Conservation (phyloP, 345 rosid species). For the Citrus reticulata region DNA sequence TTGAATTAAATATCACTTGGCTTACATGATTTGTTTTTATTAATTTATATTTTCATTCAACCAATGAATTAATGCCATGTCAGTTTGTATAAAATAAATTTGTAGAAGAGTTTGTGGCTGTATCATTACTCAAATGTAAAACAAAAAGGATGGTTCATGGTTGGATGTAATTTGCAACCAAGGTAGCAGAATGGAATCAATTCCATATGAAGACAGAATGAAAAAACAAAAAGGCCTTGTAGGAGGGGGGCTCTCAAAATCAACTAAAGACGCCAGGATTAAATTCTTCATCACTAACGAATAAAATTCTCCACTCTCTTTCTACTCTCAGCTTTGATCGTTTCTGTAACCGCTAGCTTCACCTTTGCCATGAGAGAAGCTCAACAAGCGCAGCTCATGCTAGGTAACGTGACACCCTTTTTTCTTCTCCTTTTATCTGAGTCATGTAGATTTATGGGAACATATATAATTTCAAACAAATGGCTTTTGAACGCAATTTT, state of each 20-base stretch:
- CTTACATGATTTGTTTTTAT: no score
- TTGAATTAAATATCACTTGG: no score
- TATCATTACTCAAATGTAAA: background rate
- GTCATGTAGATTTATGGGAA: background rate
- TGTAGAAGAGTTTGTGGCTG: no score
- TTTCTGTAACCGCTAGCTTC: background rate
- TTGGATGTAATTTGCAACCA: background rate
- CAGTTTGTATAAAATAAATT: no score
- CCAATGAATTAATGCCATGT: no score
- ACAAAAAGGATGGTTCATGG: background rate
- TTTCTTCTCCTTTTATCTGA: background rate
- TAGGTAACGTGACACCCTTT: background rate
- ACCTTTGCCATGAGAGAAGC: constrained; percentile 21
- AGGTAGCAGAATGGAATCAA: background rate
- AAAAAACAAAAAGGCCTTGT: no score
- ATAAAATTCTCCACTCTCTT: background rate
- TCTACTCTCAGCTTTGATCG: background rate
- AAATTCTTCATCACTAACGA: no score
- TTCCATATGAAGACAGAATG: background rate
- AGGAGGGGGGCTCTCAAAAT: background rate
- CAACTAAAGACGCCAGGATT: no score
- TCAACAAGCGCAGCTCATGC: background rate
- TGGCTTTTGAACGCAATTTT: no score
- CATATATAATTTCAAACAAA: no score
- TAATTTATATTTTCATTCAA: no score